Base-by-base conservation (phyloP, 23 red algal species). In the Pyropia haitanensis region DNA sequence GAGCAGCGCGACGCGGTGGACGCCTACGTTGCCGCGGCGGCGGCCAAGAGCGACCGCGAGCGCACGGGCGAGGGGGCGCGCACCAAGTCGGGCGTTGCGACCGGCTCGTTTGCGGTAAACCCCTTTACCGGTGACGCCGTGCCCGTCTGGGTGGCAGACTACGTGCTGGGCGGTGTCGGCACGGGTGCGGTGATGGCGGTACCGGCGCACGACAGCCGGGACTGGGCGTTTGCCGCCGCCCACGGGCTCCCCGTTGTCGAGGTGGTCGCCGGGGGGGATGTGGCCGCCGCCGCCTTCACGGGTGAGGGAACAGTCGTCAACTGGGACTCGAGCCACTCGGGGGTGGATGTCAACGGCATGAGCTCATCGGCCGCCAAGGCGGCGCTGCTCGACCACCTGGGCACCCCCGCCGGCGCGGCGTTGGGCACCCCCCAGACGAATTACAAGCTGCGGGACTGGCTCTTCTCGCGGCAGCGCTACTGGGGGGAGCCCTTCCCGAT, bases 401-500 rank as follows among this genome's bases (percentile, higher is more conserved):
- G 7, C 8, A 46, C 39, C 10, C 39, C 39, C 7, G 94, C 82
- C 23, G 56, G 53, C 14, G 51, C 58, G 16, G 17, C 56, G 39
- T 34, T 90, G 28, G 87, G 80, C 39, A 67, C 77, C 56, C 56
- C 49, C 25, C 21, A 56, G 27, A 56, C 82, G 1, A 95, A 95
- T 78, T 87, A 90, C 73, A 98, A 91, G 69, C 79, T 98, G 44
- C 71, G 94, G 27, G 94, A 98, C 39, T 98, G 94, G 94, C 55
- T 98, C 34, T 98, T 98, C 62, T 90, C 84, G 32, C 71, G 94
- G 3, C 94, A 98, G 67, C 94, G 94, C 10, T 98, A 98, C 77
- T 98, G 94, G 94, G 94, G 94, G 51, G 94, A 98, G 61, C 94
- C 94, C n/a, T 98, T 98, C 60, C 94, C 94, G 7, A 90, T 98